These are phyloP conservation scores for Diplodia mutila DNA, from an alignment of 2,329 filamentous ascomycete genomes.

Conservation along the genomic window DNA sequence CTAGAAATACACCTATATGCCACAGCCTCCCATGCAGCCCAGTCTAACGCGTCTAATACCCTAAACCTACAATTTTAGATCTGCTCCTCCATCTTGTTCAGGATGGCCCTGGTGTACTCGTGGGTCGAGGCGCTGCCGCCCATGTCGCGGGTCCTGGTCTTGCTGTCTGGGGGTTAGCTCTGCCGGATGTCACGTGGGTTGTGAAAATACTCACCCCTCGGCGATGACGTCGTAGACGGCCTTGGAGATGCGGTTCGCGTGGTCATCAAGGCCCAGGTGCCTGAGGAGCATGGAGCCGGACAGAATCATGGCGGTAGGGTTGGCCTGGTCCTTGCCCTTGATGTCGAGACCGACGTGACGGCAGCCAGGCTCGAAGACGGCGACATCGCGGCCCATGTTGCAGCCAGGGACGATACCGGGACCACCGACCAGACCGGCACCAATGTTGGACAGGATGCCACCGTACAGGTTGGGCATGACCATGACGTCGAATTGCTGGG, in stretches of 20 bases:
- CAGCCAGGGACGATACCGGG: conserved; percentile 96
- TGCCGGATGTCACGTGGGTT: neutral
- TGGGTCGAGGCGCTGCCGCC: conserved; percentile 87
- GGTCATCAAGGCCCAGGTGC: conserved; percentile 95
- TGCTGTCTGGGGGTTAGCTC: conserved; percentile 58
- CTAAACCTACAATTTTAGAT: conserved; percentile 30
- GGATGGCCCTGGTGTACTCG: conserved; percentile 91
- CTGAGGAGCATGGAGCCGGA: conserved; percentile 96
- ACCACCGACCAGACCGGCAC: conserved; percentile 93
- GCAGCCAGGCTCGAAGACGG: conserved; percentile 98
- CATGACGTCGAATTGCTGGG: conserved; percentile 99
- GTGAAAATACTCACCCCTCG: conserved; percentile 70
- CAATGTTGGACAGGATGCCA: conserved; percentile 98
- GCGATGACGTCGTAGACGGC: conserved; percentile 80
- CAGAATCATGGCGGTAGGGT: conserved; percentile 93
- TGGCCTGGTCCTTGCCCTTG: conserved; percentile 99
- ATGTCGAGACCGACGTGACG: conserved; percentile 99
- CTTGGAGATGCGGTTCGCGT: conserved; percentile 97
- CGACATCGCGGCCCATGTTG: conserved; percentile 99
- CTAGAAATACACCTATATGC: conserved; percentile 46
- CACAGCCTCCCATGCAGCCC: conserved; percentile 21
- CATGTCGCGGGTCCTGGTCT: conserved; percentile 92
- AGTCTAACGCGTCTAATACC: conserved; percentile 20
- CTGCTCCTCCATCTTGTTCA: conserved; percentile 85
- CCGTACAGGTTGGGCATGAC: conserved; percentile 99